These are phyloP conservation scores for Pisolithus orientalis DNA, from an alignment of 768 basidiomycete genomes.

Conservation along the genomic window DNA sequence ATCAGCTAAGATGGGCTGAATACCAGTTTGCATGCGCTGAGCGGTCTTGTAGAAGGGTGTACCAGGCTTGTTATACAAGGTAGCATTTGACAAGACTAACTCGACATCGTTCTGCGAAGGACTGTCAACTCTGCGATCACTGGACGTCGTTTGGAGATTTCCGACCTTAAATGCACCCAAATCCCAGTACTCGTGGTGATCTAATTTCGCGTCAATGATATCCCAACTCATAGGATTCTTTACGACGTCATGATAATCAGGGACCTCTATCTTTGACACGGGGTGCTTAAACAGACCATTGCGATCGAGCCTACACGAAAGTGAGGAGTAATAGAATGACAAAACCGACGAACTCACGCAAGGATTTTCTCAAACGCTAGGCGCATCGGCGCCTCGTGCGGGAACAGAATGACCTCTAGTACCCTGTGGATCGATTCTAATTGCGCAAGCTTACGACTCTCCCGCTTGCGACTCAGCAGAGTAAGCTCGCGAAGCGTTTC, in stretches of 20 bases:
- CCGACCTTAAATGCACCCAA: constrained; percentile 64
- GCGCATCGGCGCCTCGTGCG: constrained; percentile 55
- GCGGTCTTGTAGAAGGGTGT: constrained; percentile 68
- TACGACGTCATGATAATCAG: constrained; percentile 88
- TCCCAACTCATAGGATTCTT: constrained; percentile 86
- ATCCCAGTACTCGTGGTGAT: constrained; percentile 78
- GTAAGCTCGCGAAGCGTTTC: constrained; percentile 62
- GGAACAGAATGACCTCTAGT: constrained; percentile 58
- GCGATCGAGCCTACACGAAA: constrained; percentile 56
- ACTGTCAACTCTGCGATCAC: neutral
- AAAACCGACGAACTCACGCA: constrained; percentile 39
- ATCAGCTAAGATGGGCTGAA: constrained; percentile 31
- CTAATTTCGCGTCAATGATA: constrained; percentile 74
- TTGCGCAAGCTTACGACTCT: constrained; percentile 71
- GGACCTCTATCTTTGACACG: constrained; percentile 71
- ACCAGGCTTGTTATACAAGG: constrained; percentile 78
- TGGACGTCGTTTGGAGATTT: neutral
- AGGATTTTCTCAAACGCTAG: constrained; percentile 65
- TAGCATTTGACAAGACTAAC: constrained; percentile 81
- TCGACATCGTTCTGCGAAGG: constrained; percentile 62
- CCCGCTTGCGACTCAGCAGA: constrained; percentile 67
- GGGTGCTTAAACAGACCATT: constrained; percentile 76
- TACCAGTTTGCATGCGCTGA: constrained; percentile 45
- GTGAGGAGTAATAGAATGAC: constrained; percentile 4
- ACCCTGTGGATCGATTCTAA: constrained; percentile 61